A percentile compares a stretch with the other conserved stretches of the same genome.
phyloP scores from a whole-genome alignment of 2,329 filamentous ascomycete species.

The Chrysoporthe puriensis region DNA sequence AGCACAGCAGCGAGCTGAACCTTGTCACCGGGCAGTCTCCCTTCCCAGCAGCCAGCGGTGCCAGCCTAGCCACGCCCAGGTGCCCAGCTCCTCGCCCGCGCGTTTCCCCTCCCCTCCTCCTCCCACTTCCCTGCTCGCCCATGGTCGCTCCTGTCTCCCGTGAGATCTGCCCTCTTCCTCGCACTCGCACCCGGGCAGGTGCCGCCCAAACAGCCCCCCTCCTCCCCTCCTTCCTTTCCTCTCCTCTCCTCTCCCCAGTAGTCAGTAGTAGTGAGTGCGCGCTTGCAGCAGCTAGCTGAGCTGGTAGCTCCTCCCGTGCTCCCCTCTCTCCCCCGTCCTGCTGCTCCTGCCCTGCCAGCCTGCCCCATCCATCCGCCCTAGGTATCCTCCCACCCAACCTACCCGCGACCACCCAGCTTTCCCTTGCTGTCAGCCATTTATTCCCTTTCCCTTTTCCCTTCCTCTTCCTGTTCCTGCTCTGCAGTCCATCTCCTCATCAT shows the following conservation, averaged over 20 bases:
- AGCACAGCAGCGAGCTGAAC: slow-evolving; percentile 21
- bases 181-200: not conserved
- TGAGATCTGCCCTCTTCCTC: not conserved
- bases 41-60: too few relatives aligned
- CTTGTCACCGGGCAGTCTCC: slow-evolving; percentile 13
- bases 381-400: slow-evolving; percentile 25
- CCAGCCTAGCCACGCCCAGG: not conserved
- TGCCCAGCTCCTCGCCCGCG: not conserved
- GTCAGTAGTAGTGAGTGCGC: not conserved
- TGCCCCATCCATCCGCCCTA: slow-evolving; percentile 8
- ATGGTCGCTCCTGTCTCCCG: not conserved
- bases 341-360: slow-evolving; percentile 3
- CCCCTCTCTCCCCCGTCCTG: slow-evolving; percentile 28
- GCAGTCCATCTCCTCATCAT: slow-evolving; percentile 7
- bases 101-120: not conserved
- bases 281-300: slow-evolving; percentile 4
- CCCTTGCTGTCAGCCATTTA: slow-evolving; percentile 34
- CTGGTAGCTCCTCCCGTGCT: slow-evolving; percentile 29
- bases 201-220: not conserved
- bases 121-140: not conserved
- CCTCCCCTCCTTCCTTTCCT: not conserved
- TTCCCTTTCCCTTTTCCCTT: slow-evolving; percentile 29
- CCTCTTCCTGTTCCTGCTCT: slow-evolving; percentile 16
- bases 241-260: not conserved
- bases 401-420: slow-evolving; percentile 29